Evolutionary conservation across 2,329 filamentous ascomycete genomes (phyloP).

Genomic region (Whalleya microplaca): DNA sequence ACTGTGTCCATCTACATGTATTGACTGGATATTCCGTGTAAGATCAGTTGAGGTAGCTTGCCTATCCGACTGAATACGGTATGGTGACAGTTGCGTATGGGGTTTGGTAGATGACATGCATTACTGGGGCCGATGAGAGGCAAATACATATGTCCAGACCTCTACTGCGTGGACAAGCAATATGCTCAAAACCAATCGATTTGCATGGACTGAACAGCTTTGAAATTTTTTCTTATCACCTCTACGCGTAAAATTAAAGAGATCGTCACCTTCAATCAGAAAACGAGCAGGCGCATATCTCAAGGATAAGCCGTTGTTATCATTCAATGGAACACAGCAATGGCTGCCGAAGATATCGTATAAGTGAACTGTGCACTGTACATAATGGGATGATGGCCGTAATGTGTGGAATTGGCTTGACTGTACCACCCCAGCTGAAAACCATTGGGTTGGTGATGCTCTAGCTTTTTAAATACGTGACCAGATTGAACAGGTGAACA

Average conservation of each 20-base stretch:
- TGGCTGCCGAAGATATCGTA: too few relatives aligned
- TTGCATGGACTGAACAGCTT: slow-evolving; percentile 24
- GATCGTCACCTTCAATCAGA: slow-evolving; percentile 16
- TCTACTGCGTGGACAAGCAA: slow-evolving; percentile 8
- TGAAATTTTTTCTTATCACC: slow-evolving; percentile 21
- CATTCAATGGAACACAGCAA: not conserved
- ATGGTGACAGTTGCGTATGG: slow-evolving; percentile 1
- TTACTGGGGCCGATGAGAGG: slow-evolving; percentile 13
- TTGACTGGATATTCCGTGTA: slow-evolving; percentile 5
- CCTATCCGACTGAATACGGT: not conserved
- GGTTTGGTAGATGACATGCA: slow-evolving; percentile 24
- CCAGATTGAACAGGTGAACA: not conserved
- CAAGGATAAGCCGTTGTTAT: slow-evolving; percentile 9
- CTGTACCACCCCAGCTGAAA: not conserved
- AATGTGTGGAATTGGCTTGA: not conserved
- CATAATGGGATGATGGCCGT: too few relatives aligned
- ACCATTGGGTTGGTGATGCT: not conserved
- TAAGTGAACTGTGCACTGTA: too few relatives aligned
- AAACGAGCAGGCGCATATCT: slow-evolving; percentile 15
- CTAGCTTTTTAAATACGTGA: not conserved
- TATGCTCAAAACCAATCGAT: slow-evolving; percentile 23
- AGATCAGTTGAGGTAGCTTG: slow-evolving; percentile 4
- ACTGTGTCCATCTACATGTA: not conserved
- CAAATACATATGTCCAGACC: slow-evolving; percentile 24
- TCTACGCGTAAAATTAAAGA: slow-evolving; percentile 16